Evolutionary conservation across 352 stramenopile species (phyloP).

Genomic region (Globisporangium parvum): DNA sequence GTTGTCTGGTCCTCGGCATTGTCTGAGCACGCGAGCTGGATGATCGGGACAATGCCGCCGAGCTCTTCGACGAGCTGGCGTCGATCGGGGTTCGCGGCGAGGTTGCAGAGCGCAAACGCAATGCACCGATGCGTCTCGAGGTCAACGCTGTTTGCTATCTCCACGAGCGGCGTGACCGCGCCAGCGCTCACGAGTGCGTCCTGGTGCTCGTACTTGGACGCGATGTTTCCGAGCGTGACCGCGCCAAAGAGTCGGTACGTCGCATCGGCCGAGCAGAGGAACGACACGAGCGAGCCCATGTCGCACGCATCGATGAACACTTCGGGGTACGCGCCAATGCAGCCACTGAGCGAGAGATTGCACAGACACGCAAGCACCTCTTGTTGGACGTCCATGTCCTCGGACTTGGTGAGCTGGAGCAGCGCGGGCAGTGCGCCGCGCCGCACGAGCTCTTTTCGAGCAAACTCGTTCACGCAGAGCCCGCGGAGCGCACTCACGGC

Average conservation of each 20-base stretch:
- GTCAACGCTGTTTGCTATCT: conserved; percentile 88
- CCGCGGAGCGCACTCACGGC: conserved; percentile 89
- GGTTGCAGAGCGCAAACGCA: conserved; percentile 94
- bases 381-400: conserved; percentile 93
- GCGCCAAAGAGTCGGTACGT: conserved; percentile 95
- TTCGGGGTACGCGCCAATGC: conserved; percentile 86
- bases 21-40: conserved; percentile 91
- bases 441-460: conserved; percentile 88
- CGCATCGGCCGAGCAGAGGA: conserved; percentile 93
- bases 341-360: conserved; percentile 95
- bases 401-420: conserved; percentile 85
- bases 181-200: conserved; percentile 79
- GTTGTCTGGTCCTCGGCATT: conserved; percentile 85
- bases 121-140: conserved; percentile 95
- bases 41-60: conserved; percentile 92
- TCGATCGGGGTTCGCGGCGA: conserved; percentile 83
- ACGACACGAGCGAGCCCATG: conserved; percentile 89
- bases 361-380: conserved; percentile 96
- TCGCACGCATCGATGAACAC: conserved; percentile 88
- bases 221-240: conserved; percentile 94
- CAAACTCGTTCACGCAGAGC: conserved; percentile 83
- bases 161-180: conserved; percentile 90
- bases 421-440: conserved; percentile 82
- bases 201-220: conserved; percentile 66
- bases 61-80: conserved; percentile 89